phyloP scores from a whole-genome alignment of 495 filamentous ascomycete genomes.

The Glarea lozoyensis region DNA sequence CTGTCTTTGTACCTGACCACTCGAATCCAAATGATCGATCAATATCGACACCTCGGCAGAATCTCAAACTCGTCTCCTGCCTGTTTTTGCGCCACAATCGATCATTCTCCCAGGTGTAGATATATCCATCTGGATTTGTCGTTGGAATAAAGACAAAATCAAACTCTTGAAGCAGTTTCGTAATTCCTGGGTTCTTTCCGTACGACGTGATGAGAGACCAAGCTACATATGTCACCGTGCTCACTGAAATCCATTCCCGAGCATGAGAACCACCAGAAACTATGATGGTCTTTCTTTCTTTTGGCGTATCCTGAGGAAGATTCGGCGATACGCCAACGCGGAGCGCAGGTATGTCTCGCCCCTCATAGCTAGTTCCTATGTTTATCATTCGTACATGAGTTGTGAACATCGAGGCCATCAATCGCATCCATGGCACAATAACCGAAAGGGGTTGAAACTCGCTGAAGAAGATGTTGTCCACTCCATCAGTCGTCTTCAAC shows the following conservation, averaged over 20 bases:
- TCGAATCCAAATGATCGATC: constrained; percentile 79
- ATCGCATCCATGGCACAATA: constrained; percentile 77
- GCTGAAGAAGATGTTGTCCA: constrained; percentile 64
- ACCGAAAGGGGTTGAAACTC: constrained; percentile 80
- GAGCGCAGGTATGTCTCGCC: constrained; percentile 73
- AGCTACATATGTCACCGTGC: constrained; percentile 82
- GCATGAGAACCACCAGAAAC: constrained; percentile 82
- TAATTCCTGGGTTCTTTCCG: constrained; percentile 56
- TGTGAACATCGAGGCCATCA: constrained; percentile 82
- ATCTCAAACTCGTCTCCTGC: constrained; percentile 70
- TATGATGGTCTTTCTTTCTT: constrained; percentile 66
- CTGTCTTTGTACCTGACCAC: constrained; percentile 62
- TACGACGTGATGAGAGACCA: constrained; percentile 82
- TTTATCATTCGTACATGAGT: constrained; percentile 62
- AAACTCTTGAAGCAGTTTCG: constrained; percentile 67
- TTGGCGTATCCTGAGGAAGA: constrained; percentile 26
- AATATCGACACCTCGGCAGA: constrained; percentile 82
- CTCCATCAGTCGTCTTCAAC: constrained; percentile 26
- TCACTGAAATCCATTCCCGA: constrained; percentile 92
- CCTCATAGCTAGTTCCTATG: constrained; percentile 77
- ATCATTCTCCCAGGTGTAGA: constrained; percentile 86
- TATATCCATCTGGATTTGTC: constrained; percentile 88
- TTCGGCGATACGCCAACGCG: constrained; percentile 60
- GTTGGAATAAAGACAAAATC: constrained; percentile 88
- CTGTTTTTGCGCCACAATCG: constrained; percentile 94